Conservation (phyloP, 352 stramenopile species). For the Detonula confervacea region DNA sequence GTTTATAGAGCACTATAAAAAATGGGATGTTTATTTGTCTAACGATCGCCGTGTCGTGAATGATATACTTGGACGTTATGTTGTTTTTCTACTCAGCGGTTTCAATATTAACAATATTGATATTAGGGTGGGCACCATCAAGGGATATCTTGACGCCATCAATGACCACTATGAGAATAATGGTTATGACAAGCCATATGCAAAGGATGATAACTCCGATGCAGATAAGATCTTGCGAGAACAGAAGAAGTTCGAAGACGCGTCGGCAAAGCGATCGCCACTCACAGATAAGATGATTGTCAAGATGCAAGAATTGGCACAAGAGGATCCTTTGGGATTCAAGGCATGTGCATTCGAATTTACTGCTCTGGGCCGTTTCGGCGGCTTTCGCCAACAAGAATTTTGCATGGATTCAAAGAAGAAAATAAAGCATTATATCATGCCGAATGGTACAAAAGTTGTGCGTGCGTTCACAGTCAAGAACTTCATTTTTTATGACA, state of each 20-base stretch:
- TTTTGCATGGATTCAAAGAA: background rate
- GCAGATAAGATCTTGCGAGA: background rate
- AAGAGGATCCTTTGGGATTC: background rate
- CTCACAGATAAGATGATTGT: background rate
- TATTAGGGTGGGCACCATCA: constrained; percentile 9
- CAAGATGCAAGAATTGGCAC: background rate
- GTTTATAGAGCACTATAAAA: constrained; percentile 2
- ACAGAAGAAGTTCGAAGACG: background rate
- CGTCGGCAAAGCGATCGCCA: background rate
- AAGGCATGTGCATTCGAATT: background rate
- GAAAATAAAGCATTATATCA: constrained; percentile 7
- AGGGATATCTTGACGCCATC: background rate
- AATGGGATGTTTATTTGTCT: constrained; percentile 1
- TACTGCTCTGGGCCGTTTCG: background rate
- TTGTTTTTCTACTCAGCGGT: constrained; percentile 3
- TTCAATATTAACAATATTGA: constrained; percentile 1
- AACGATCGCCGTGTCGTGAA: background rate
- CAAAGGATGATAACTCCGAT: background rate
- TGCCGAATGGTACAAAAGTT: background rate
- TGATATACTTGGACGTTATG: constrained; percentile 14
- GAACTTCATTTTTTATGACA: constrained; percentile 21
- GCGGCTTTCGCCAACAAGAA: background rate
- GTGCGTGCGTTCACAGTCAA: constrained; percentile 1
- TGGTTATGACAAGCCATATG: background rate
- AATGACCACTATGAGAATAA: constrained; percentile 9